phyloP scores from a whole-genome alignment of 345 rosid species.

The Citrus inodora region DNA sequence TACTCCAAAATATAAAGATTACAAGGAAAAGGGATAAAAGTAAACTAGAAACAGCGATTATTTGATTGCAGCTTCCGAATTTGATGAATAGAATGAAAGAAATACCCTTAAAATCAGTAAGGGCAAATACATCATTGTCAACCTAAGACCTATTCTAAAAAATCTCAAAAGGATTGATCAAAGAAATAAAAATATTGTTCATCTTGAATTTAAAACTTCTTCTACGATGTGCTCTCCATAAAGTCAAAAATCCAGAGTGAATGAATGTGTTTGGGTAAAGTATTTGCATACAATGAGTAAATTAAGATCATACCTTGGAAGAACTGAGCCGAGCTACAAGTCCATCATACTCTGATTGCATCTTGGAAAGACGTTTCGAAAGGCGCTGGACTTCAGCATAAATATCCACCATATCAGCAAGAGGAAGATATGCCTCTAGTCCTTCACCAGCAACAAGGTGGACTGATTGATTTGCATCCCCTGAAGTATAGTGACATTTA shows the following conservation, averaged over 20 bases:
- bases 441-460: slow-evolving; percentile 97
- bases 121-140: neutral
- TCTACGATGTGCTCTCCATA: neutral
- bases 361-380: slow-evolving; percentile 81
- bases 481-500: slow-evolving; percentile 33
- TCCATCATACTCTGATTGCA: slow-evolving; percentile 79
- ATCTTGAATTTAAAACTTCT: neutral
- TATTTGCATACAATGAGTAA: neutral
- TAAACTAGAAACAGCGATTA: neutral
- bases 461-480: slow-evolving; percentile 73
- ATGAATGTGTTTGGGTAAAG: neutral
- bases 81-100: neutral
- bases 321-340: slow-evolving; percentile 75
- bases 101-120: neutral
- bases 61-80: neutral
- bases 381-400: slow-evolving; percentile 89
- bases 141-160: neutral
- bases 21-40: neutral
- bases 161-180: neutral
- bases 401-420: slow-evolving; percentile 88
- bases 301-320: slow-evolving; percentile 51
- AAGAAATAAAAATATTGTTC: no score
- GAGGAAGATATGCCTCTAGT: slow-evolving; percentile 94
- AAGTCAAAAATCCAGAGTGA: neutral
- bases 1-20: neutral